Percentiles rank a stretch among this genome's conserved stretches.
Evolutionary conservation across 495 filamentous ascomycete genomes (phyloP).

Genomic region (Hyaloscypha variabilis): DNA sequence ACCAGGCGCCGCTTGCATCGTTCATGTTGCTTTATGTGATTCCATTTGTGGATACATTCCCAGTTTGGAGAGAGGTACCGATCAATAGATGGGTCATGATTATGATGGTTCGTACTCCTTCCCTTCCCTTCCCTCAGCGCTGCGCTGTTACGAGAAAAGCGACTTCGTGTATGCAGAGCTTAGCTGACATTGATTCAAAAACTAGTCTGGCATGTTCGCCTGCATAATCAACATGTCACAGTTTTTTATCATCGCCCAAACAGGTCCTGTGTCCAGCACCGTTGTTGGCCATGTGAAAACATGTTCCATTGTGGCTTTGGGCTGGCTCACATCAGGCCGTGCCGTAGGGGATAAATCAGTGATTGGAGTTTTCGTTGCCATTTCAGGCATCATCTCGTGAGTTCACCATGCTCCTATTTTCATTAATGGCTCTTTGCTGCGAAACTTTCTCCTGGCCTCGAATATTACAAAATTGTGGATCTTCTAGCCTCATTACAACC

Average conservation of each 20-base stretch:
- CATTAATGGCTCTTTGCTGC: too few species aligned
- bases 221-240: conserved; percentile 73
- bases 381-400: conserved; percentile 58
- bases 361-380: conserved; percentile 54
- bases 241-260: conserved; percentile 73
- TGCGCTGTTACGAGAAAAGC: background rate
- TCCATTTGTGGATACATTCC: conserved; percentile 66
- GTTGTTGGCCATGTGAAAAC: conserved; percentile 72
- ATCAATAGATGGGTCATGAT: conserved; percentile 57
- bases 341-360: conserved; percentile 53
- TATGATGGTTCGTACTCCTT: conserved; percentile 44
- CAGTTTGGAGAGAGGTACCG: conserved; percentile 51
- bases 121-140: background rate
- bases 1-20: conserved; percentile 68
- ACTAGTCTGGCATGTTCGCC: conserved; percentile 60
- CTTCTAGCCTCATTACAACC: background rate
- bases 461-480: too few species aligned
- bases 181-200: conserved; percentile 23
- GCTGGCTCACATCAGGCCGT: conserved; percentile 55
- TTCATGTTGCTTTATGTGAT: conserved; percentile 66
- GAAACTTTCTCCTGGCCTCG: too few species aligned
- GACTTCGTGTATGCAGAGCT: conserved; percentile 8
- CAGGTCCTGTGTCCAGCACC: conserved; percentile 70
- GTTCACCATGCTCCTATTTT: too few species aligned
- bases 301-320: conserved; percentile 59